Evolutionary conservation across 306 rosid genomes (phyloP).

Genomic region (Cicer pinnatifidum): DNA sequence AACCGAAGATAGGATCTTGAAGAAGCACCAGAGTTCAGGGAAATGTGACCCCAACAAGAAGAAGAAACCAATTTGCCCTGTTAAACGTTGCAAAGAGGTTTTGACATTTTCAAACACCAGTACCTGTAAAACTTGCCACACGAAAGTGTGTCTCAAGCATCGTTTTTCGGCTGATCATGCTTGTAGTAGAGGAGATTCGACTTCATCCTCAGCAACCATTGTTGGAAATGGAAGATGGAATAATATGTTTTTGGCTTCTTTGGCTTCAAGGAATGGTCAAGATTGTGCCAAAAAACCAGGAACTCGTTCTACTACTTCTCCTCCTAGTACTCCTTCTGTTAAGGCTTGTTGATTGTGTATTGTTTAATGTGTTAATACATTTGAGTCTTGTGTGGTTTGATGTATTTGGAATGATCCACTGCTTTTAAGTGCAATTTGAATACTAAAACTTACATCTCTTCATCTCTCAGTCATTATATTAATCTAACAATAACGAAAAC

Average conservation of each 20-base stretch:
- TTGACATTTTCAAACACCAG: slow-evolving; percentile 78
- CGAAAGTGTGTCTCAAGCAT: slow-evolving; percentile 83
- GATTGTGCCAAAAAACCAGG: slow-evolving; percentile 60
- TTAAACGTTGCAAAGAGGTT: slow-evolving; percentile 69
- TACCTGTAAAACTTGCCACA: slow-evolving; percentile 69
- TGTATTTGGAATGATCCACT: not conserved
- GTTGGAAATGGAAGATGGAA: slow-evolving; percentile 51
- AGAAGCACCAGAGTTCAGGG: slow-evolving; percentile 66
- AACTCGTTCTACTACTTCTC: slow-evolving; percentile 47
- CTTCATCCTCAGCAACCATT: not conserved
- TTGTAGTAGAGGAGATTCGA: slow-evolving; percentile 45
- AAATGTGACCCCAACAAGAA: slow-evolving; percentile 74
- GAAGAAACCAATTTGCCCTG: slow-evolving; percentile 78
- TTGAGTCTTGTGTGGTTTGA: slow-evolving; percentile 18
- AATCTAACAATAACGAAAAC: not conserved
- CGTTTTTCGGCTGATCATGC: slow-evolving; percentile 84
- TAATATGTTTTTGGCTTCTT: slow-evolving; percentile 61
- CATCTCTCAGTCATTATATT: not conserved
- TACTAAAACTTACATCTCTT: not conserved
- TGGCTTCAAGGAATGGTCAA: slow-evolving; percentile 57
- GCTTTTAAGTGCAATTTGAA: slow-evolving; percentile 20
- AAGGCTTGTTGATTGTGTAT: slow-evolving; percentile 51
- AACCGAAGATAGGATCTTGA: slow-evolving; percentile 55
- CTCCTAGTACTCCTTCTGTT: slow-evolving; percentile 57
- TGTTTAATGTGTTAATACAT: not conserved